Percentiles rank a stretch among this genome's conserved stretches.
Conservation (phyloP, 2,329 filamentous ascomycete genomes). For the Pyricularia sp. region DNA sequence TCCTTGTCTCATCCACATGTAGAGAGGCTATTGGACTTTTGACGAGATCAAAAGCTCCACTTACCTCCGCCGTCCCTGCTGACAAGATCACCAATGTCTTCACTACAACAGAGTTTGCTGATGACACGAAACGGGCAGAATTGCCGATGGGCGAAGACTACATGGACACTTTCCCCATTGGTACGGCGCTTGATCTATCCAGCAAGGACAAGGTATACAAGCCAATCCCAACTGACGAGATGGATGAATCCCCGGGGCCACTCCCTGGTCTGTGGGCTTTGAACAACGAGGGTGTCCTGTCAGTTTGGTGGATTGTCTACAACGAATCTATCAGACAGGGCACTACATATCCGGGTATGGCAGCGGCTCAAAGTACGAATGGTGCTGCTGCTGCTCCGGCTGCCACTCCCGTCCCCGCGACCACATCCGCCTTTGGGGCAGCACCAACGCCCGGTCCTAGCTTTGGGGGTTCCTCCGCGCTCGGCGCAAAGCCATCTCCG, state of each 20-base stretch:
- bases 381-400: conserved; percentile 13
- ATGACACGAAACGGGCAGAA: conserved; percentile 66
- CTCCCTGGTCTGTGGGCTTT: conserved; percentile 77
- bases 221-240: conserved; percentile 69
- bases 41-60: conserved; percentile 59
- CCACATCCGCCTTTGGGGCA: conserved; percentile 31
- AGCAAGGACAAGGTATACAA: conserved; percentile 64
- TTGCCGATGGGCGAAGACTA: conserved; percentile 61
- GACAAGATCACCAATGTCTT: conserved; percentile 58
- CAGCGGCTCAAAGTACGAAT: conserved; percentile 28
- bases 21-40: conserved; percentile 72
- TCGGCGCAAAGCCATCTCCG: conserved; percentile 42
- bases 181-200: conserved; percentile 76
- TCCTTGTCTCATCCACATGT: conserved; percentile 75
- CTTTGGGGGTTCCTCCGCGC: conserved; percentile 36
- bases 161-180: conserved; percentile 69
- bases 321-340: conserved; percentile 72
- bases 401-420: conserved; percentile 17
- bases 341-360: conserved; percentile 63
- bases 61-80: conserved; percentile 51
- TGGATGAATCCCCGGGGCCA: conserved; percentile 69
- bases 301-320: conserved; percentile 88
- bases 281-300: conserved; percentile 80
- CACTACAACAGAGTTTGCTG: conserved; percentile 60
- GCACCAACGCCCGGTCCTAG: conserved; percentile 26